Conservation (phyloP, 768 basidiomycete species). For the Serpula lacrymans region DNA sequence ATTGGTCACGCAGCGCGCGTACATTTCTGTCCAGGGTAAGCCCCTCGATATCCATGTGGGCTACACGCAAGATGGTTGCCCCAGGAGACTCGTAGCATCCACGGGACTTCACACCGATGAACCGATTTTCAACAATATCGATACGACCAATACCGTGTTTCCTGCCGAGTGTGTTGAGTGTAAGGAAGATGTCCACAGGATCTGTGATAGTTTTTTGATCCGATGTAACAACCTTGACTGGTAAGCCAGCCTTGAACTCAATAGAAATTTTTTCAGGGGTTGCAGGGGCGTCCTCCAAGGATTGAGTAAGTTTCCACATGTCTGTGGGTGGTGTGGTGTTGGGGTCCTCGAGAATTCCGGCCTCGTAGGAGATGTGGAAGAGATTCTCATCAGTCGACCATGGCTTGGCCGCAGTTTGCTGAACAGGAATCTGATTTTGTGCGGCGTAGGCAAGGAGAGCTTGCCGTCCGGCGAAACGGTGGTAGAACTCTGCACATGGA, state of each 20-base stretch:
- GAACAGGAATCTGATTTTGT: conserved; percentile 85
- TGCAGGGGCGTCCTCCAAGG: conserved; percentile 77
- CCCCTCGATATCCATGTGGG: conserved; percentile 96
- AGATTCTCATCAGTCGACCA: conserved; percentile 99
- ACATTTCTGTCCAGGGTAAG: conserved; percentile 98
- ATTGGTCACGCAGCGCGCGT: conserved; percentile 90
- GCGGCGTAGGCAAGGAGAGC: conserved; percentile 90
- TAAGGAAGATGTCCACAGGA: conserved; percentile 89
- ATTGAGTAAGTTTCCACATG: conserved; percentile 98
- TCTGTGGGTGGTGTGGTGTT: conserved; percentile 89
- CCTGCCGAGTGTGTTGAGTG: conserved; percentile 86
- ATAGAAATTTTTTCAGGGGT: conserved; percentile 78
- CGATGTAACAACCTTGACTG: conserved; percentile 70
- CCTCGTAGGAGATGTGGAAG: conserved; percentile 99
- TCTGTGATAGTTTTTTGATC: conserved; percentile 75
- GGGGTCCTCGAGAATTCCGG: conserved; percentile 97
- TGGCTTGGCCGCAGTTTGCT: conserved; percentile 93
- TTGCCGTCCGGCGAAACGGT: conserved; percentile 94
- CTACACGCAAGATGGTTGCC: conserved; percentile 91
- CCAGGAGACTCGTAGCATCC: conserved; percentile 99
- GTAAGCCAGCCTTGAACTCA: conserved; percentile 85
- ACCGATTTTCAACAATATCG: conserved; percentile 99
- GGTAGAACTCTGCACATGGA: conserved; percentile 77
- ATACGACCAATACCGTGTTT: conserved; percentile 96
- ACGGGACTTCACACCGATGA: conserved; percentile 98